Base-by-base conservation (phyloP, 495 filamentous ascomycete species). In the Astrothelium subdiscretum region DNA sequence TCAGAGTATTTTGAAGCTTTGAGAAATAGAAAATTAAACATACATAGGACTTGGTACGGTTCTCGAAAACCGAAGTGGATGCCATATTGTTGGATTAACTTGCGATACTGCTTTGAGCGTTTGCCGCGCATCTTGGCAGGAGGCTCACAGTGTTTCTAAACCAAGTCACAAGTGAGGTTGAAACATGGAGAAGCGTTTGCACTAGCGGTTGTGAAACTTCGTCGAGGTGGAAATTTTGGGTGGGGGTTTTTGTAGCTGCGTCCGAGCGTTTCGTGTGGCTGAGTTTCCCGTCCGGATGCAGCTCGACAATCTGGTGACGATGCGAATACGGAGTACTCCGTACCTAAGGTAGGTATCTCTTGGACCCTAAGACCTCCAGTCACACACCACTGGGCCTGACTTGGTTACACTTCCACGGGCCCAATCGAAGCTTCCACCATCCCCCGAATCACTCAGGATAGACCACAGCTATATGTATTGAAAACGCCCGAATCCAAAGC, bases 21-120 rank as follows among this genome's bases (percentile, higher is more conserved):
- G 15, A 15, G 35, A 38, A 15, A 38, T 38, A 38, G 8, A 15
- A 38, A 15, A 43, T 61, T 12, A 15, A 24, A 29, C 48, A 8
- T 54, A 54, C 48, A 54, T 38, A 97, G 81, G 20, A 97, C 86
- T 77, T 97, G 92, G 71, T 96, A 97, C 5, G 92, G 90, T 71
- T 91, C 88, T 61, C 92, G 89, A 73, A 96, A 96, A 26, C 87
- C 86, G 66, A 92, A 95, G 57, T 80, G 82, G 64, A 90, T 77
- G 69, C 83, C 83, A 83, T 91, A 97, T 69, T 91, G 85, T 67
- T 89, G 84, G 91, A 99, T 97, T 62, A 97, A 82, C 84, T 95
- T 95, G 70, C 90, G 86, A 75, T 97, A 98, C 72, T 91, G 88
- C 78, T 97, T 98, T 6, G 88, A 86, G 65, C 94, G 85, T 74